Evolutionary conservation across 2,329 filamentous ascomycete species (phyloP), one percentile per base, ranked within the genome.

Genomic region (Nannizziopsis arthrosporioides): DNA sequence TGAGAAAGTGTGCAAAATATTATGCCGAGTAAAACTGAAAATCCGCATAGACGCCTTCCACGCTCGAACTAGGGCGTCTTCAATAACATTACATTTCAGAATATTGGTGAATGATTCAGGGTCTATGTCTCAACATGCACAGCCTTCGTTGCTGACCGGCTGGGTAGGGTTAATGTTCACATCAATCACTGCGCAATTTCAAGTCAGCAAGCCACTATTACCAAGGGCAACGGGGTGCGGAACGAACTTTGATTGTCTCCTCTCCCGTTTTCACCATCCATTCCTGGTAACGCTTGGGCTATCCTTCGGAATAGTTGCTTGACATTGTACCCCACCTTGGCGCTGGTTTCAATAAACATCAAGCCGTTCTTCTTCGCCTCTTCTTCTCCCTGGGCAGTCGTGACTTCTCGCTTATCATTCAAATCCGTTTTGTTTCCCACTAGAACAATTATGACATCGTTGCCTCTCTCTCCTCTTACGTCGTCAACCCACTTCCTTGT

Each of bases 401-500:
- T 98, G 52, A 98, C 92, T 70, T 98, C 90, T 48, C 92, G 80
- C 77, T 95, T 96, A 68, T 98, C 92, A 68, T 92, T 94, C 67
- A 98, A 70, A 75, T 98, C 92, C 39, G 92, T 98, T 81, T 98
- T 98, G 76, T 98, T 98, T 57, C 92, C 92, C 35, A 98, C 93
- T 41, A 98, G 73, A 41, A 98, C 92, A 61, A 98, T 96, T 61
- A 98, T 98, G 52, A 98, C 93, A 69, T 98, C 92, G 73, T 94
- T 94, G 44, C 92, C 92, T 62, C 92, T 80, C 73, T 98, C 92
- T 44, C 89, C 90, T 53, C 92, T 80, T 50, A 98, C 92, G 64
- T 98, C 92, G 64, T 98, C 92, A 56, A 98, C 94, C 92, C 93
- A 98, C 76, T 98, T 98, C 63, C 89, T 82, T 47, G 92, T 98